Conservation (phyloP, 495 filamentous ascomycete genomes). For the Amorphotheca resinae region DNA sequence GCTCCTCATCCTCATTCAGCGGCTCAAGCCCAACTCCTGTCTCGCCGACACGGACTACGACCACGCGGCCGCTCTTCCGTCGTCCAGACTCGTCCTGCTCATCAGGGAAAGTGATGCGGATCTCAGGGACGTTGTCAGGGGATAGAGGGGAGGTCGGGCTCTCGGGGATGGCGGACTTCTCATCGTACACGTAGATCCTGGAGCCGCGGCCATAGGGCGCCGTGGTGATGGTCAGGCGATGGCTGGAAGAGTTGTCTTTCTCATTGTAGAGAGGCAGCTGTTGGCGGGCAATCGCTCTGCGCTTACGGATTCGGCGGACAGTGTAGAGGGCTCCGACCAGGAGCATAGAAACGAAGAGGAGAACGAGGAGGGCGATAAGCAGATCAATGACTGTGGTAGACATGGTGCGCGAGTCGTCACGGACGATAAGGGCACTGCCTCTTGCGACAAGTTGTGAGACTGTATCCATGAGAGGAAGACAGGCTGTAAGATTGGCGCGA, state of each 20-base stretch:
- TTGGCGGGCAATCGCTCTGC: conserved; percentile 26
- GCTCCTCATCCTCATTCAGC: conserved; percentile 53
- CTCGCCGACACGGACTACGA: conserved; percentile 89
- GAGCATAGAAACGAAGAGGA: conserved; percentile 55
- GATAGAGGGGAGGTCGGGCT: conserved; percentile 53
- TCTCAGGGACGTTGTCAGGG: conserved; percentile 71
- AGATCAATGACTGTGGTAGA: conserved; percentile 53
- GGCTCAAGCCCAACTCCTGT: conserved; percentile 80
- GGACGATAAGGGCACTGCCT: conserved; percentile 29
- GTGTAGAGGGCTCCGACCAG: conserved; percentile 55
- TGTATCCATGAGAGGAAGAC: conserved; percentile 12
- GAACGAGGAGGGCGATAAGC: conserved; percentile 64
- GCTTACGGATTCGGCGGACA: conserved; percentile 52
- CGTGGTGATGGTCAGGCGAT: conserved; percentile 53
- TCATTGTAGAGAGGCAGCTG: conserved; percentile 45
- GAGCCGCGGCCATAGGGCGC: conserved; percentile 42
- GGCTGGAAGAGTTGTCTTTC: conserved; percentile 27
- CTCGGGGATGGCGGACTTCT: conserved; percentile 54
- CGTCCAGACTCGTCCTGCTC: conserved; percentile 83
- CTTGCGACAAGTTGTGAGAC: conserved; percentile 26
- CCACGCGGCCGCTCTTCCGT: conserved; percentile 70
- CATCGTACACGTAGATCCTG: conserved; percentile 61
- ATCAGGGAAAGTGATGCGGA: conserved; percentile 96
- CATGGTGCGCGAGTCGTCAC: conserved; percentile 31
- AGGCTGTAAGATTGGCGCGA: conserved; percentile 2